Base-by-base conservation (phyloP, 805 yeast species). In the Cyberlindnera saturnus region DNA sequence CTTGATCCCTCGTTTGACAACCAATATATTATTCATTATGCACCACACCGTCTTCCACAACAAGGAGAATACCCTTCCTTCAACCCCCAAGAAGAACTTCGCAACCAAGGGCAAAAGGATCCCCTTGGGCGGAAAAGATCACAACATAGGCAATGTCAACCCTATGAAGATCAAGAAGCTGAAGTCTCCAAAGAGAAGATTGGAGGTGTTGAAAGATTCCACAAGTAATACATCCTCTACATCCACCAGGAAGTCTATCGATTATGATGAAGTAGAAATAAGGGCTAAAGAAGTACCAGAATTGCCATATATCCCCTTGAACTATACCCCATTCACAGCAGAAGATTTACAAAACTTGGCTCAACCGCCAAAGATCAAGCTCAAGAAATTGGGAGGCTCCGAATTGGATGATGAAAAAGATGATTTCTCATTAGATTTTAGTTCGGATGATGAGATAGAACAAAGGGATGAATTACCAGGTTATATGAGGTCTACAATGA, bases 261-360 rank as follows among this genome's bases (percentile, higher is more conserved):
- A 42, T 28, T 60, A 62, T 31, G 71, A 66, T 34, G 75, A 71
- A 40, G 63, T 79, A n/a, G 86, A 80, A 47, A 56, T 59, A 34
- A 70, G 70, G 18, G 75, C 83, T 6, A 56, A 59, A 18, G 57
- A 54, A 31, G 61, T 59, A 26, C 61, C 61, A 3, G 72, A 67
- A 18, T 48, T 69, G 19, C 68, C 71, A 3, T 69, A 73, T 46
- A 56, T 64, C 6, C 82, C 83, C 20, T 51, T 63, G 47, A 71
- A 69, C 34, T 61, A 69, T 47, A 69, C 67, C n/a, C 69, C 72
- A 1, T 61, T 74, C 28, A 53, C 62, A 10, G 52, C 57, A 4
- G 59, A 59, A 43, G 65, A 66, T 54, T 62, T 44, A 45, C 40
- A 26, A 50, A 57, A 47, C 43, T 63, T 50, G 47, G 54, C 30